These are phyloP conservation scores for Mangifera indica DNA, from an alignment of 345 rosid species.

Conservation along the genomic window DNA sequence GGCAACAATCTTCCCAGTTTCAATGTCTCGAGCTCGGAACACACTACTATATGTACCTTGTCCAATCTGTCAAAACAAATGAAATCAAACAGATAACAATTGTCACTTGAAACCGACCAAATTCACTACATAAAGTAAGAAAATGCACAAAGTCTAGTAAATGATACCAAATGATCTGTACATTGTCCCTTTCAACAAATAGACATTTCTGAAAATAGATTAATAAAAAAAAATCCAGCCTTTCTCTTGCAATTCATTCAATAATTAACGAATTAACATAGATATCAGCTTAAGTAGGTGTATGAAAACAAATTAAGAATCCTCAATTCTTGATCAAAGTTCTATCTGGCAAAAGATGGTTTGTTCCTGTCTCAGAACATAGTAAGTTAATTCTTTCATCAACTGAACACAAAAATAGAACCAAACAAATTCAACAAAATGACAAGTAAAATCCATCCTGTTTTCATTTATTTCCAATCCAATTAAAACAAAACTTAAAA, in stretches of 20 bases:
- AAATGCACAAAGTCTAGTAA: neutral
- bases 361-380: neutral
- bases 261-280: neutral
- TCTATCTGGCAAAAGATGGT: no score
- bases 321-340: no score
- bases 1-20: constrained; percentile 83
- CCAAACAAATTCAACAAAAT: neutral
- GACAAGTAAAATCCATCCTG: constrained; percentile 8
- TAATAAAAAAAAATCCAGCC: neutral
- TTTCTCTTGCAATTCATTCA: neutral
- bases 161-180: neutral
- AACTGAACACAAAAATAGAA: neutral
- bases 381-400: neutral
- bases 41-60: constrained; percentile 98
- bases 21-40: constrained; percentile 82
- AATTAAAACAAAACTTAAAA: neutral
- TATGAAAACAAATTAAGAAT: no score
- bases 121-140: neutral
- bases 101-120: neutral
- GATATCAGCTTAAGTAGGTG: neutral
- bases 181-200: neutral
- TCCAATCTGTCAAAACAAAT: constrained; percentile 62
- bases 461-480: neutral
- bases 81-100: constrained; percentile 6
- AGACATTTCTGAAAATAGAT: neutral